Conservation (phyloP, 2,329 filamentous ascomycete species). For the Phyllosticta paracitricarpa region DNA sequence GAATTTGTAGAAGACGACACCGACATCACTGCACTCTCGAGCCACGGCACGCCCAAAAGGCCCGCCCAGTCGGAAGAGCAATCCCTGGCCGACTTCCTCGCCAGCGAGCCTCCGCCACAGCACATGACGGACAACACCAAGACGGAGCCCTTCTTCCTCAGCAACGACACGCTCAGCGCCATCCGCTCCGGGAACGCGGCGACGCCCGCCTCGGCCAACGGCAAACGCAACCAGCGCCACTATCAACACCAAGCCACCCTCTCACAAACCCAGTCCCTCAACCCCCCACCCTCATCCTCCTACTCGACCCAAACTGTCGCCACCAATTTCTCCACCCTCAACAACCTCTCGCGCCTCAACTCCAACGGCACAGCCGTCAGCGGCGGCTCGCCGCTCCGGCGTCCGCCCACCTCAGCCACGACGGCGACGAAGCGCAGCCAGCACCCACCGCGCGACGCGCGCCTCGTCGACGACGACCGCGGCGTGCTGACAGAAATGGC, state of each 20-base stretch:
- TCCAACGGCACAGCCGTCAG: neutral
- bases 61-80: slow-evolving; percentile 19
- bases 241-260: neutral
- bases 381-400: neutral
- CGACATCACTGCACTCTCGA: slow-evolving; percentile 36
- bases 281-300: neutral
- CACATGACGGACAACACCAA: slow-evolving; percentile 16
- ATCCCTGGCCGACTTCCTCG: slow-evolving; percentile 58
- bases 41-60: slow-evolving; percentile 18
- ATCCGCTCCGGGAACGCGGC: slow-evolving; percentile 7
- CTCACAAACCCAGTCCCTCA: neutral
- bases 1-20: slow-evolving; percentile 44
- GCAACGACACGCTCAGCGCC: slow-evolving; percentile 1
- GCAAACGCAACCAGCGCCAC: slow-evolving; percentile 6
- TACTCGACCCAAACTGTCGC: neutral
- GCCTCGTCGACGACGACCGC: slow-evolving; percentile 1
- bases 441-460: neutral
- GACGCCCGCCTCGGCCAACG: slow-evolving; percentile 10
- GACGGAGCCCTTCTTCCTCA: slow-evolving; percentile 21
- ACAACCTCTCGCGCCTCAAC: neutral
- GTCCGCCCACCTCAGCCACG: neutral
- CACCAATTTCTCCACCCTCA: neutral
- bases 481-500: slow-evolving; percentile 27
- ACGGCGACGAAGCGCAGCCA: neutral
- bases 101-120: slow-evolving; percentile 50